Evolutionary conservation across 208 protist genomes (phyloP).

Genomic region (Leishmania guyanensis): DNA sequence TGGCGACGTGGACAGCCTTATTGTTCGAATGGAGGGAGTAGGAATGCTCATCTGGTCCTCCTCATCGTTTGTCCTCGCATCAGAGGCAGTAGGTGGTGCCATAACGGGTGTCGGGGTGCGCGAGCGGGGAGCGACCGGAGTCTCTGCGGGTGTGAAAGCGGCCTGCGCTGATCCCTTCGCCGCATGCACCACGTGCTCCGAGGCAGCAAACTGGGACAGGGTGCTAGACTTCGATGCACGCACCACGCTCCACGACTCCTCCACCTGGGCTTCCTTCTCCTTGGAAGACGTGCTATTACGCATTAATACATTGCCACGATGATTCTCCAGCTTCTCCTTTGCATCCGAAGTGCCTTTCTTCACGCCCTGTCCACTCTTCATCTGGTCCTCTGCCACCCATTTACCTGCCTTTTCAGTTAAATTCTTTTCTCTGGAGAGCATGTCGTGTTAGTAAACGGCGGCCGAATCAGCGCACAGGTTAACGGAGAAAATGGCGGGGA

Average conservation of each 20-base stretch:
- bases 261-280: constrained; percentile 1
- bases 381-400: constrained; percentile 10
- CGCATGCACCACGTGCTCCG: not conserved
- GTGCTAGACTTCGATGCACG: not conserved
- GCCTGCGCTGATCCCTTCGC: not conserved
- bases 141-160: not conserved
- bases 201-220: not conserved
- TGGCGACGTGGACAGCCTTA: not conserved
- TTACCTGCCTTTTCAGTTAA: constrained; percentile 28
- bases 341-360: constrained; percentile 22
- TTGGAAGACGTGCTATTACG: constrained; percentile 6
- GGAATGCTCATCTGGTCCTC: not conserved
- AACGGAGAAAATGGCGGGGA: not conserved
- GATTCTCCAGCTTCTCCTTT: constrained; percentile 1
- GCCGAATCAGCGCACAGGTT: not conserved
- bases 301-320: not conserved
- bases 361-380: not conserved
- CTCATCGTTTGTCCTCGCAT: not conserved
- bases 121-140: not conserved
- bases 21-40: not conserved
- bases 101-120: not conserved
- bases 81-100: not conserved
- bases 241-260: not conserved
- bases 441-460: not conserved
- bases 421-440: constrained; percentile 23